A percentile compares a stretch with the other conserved stretches of the same genome.
Evolutionary conservation across 2,329 filamentous ascomycete genomes (phyloP).

Genomic region (Aspergillus sp.): DNA sequence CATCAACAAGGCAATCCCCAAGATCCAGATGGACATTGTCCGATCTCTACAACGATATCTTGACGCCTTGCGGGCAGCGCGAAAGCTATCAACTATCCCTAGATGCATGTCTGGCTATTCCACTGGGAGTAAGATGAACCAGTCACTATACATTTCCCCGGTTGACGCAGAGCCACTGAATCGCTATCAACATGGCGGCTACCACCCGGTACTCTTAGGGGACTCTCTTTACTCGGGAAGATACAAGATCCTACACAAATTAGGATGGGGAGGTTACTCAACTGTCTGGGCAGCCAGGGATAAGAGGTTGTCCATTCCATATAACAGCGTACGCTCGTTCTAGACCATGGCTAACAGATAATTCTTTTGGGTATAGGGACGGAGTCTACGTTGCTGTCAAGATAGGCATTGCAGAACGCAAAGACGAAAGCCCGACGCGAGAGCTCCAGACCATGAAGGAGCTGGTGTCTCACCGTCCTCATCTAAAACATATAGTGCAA

Average conservation of each 20-base stretch:
- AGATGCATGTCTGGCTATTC: too few relatives aligned
- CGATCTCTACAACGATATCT: too few relatives aligned
- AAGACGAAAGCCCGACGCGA: slow-evolving; percentile 16
- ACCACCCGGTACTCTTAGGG: slow-evolving; percentile 40
- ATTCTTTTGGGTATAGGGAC: slow-evolving; percentile 24
- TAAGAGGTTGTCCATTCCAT: neutral
- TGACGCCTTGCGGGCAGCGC: too few relatives aligned
- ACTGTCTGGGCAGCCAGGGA: slow-evolving; percentile 37
- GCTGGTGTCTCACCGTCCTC: slow-evolving; percentile 21
- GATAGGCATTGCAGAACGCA: slow-evolving; percentile 4
- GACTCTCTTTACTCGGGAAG: slow-evolving; percentile 33
- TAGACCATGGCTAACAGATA: neutral
- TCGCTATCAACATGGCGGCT: slow-evolving; percentile 30
- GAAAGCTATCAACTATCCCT: too few relatives aligned
- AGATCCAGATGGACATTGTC: too few relatives aligned
- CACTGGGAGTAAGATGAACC: neutral
- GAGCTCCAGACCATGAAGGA: slow-evolving; percentile 25
- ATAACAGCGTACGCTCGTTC: neutral
- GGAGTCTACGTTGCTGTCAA: slow-evolving; percentile 36
- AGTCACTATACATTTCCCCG: neutral
- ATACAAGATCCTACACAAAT: slow-evolving; percentile 45
- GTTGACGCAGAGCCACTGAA: slow-evolving; percentile 10
- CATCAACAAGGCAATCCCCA: too few relatives aligned
- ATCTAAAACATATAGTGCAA: slow-evolving; percentile 37
- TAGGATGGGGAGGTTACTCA: slow-evolving; percentile 42